Base-by-base conservation (phyloP, 371 early-diverging fungal species). In the Lichtheimia ramosa region DNA sequence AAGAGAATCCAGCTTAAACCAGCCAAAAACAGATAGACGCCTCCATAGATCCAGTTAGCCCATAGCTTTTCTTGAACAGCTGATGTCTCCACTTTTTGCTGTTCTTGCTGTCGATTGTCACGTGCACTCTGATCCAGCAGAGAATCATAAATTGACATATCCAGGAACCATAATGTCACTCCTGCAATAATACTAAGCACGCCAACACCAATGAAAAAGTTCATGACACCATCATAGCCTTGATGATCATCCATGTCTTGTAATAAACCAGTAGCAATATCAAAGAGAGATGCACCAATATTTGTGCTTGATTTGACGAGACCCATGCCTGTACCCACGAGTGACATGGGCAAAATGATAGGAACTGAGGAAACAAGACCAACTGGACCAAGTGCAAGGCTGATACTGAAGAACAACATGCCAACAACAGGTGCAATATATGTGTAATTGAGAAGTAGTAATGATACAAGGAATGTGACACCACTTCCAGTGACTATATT, bases 381-480 rank as follows among this genome's bases (percentile, higher is more conserved):
- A 40, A 89, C 82, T n/a, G 89, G 89, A 0, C 90, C 90, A 25
- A 88, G 70, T 7, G 88, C 78, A 57, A 89, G 65, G 10, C 86
- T 83, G 1, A 86, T 61, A 15, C 83, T 83, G 58, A 87, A 89
- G 5, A 83, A 66, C 1, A 85, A 51, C 79, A 87, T 74, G 16
- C 87, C 88, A 4, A 87, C 55, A 15, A 82, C 57, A 14, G 89
- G 87, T 28, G 74, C 62, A 4, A 78, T 34, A 20, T 60, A 53
- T 0, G 86, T 82, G 42, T 74, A 84, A 18, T 82, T 79, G 27
- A 88, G 59, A 2, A 85, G 57, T 7, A 65, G 24, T 42, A 88
- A 68, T 8, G 81, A 63, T 14, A 68, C 6, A 3, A 71, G 42
- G 49, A 87, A 80, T 10, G 74, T 43, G 10, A 63, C n/a, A 0